Conservation (phyloP, 257 asterid species). For the Capsicum pubescens region DNA sequence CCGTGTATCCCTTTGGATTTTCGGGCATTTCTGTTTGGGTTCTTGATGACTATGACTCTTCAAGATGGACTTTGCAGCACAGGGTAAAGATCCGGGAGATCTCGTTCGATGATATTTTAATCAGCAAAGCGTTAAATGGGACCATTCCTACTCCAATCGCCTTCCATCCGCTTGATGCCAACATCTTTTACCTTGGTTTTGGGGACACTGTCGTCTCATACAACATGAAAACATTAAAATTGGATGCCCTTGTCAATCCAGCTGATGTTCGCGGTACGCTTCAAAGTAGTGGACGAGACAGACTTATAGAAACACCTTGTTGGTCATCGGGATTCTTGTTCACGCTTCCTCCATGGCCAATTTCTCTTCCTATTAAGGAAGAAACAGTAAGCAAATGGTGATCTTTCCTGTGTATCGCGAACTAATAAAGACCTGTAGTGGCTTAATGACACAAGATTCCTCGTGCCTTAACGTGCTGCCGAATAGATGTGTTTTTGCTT, state of each 20-base stretch:
- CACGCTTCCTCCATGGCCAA: conserved; percentile 31
- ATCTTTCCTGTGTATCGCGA: background rate
- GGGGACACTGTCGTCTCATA: conserved; percentile 17
- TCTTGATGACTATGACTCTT: conserved; percentile 27
- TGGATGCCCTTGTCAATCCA: conserved; percentile 17
- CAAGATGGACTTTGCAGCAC: conserved; percentile 27
- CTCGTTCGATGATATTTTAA: background rate
- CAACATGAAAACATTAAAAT: conserved; percentile 21
- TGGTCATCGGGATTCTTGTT: conserved; percentile 20
- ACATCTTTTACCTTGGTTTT: conserved; percentile 26
- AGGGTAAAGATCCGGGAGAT: background rate
- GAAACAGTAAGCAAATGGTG: conserved; percentile 7
- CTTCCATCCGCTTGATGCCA: conserved; percentile 20
- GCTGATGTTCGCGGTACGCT: background rate
- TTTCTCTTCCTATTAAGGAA: conserved; percentile 3
- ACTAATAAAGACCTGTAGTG: background rate
- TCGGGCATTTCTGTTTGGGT: conserved; percentile 25
- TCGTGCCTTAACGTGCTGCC: background rate
- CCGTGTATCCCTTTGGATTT: background rate
- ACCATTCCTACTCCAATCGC: conserved; percentile 29
- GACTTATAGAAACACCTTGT: background rate
- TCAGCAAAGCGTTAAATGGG: conserved; percentile 8
- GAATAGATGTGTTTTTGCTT: background rate
- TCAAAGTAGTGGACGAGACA: background rate
- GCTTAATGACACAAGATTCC: background rate